Conservation (phyloP, 78 protist genomes). For the Pigoraptor vietnamica region DNA sequence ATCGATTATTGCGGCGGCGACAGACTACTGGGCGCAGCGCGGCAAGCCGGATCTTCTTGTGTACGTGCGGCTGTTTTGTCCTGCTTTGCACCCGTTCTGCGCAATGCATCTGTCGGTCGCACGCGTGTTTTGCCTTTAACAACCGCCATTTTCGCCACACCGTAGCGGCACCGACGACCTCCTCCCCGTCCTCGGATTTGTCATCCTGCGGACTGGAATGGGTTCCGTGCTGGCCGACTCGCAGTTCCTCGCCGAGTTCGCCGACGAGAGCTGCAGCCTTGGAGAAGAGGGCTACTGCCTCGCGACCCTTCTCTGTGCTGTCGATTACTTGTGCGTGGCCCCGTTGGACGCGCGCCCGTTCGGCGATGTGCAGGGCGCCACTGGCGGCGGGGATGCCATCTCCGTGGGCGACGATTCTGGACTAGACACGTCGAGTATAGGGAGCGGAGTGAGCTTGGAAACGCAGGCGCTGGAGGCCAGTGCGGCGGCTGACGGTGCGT, state of each 20-base stretch:
- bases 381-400: too few relatives aligned
- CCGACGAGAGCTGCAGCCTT: neutral
- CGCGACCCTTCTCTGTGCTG: neutral
- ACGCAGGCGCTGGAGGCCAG: too few relatives aligned
- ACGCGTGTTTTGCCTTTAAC: neutral
- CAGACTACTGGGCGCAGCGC: neutral
- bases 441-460: too few relatives aligned
- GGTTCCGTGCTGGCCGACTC: neutral
- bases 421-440: too few relatives aligned
- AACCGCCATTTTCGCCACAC: too few relatives aligned
- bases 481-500: too few relatives aligned
- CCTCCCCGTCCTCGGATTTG: neutral
- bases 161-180: neutral
- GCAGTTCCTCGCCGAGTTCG: neutral
- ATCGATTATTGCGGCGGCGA: neutral
- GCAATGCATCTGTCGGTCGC: too few relatives aligned
- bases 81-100: neutral
- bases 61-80: neutral
- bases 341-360: neutral
- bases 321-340: neutral
- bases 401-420: too few relatives aligned
- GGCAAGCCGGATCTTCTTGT: neutral
- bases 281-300: neutral
- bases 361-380: too few relatives aligned
- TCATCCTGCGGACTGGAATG: neutral